Evolutionary conservation across 768 basidiomycete species (phyloP).

Genomic region (Auriculariales sp.): DNA sequence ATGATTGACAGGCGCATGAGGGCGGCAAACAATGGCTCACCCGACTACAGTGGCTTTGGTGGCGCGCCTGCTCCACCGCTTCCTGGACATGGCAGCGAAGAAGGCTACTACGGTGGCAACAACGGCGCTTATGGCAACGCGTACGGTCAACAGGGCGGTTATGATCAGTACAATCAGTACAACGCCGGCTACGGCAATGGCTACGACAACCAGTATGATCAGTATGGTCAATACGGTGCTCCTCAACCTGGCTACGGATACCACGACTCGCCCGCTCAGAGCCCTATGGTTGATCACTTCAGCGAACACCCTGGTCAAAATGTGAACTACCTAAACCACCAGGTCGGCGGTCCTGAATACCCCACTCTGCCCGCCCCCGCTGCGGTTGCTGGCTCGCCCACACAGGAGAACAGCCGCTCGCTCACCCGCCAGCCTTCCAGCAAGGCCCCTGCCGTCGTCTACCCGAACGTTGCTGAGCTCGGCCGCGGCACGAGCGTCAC

Average conservation of each 20-base stretch:
- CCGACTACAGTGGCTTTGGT: conserved; percentile 7
- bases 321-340: neutral
- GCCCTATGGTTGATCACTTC: conserved; percentile 2
- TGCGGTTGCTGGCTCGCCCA: neutral
- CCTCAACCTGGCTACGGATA: neutral
- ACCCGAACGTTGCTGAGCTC: neutral
- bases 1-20: conserved; percentile 39
- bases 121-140: conserved; percentile 20
- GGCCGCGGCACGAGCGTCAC: conserved; percentile 35
- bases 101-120: neutral
- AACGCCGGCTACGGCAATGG: conserved; percentile 19
- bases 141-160: conserved; percentile 19
- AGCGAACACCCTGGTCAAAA: conserved; percentile 2
- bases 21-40: conserved; percentile 5
- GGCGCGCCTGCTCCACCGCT: conserved; percentile 17
- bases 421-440: neutral
- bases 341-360: conserved; percentile 3
- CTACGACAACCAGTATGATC: conserved; percentile 16
- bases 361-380: conserved; percentile 1
- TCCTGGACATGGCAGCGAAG: neutral
- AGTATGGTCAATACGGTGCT: conserved; percentile 5
- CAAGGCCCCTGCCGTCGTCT: neutral
- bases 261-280: conserved; percentile 4
- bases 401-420: neutral
- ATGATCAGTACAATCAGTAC: conserved; percentile 21